Conservation (phyloP, 2,329 filamentous ascomycete species). For the Trichoderma sp. region DNA sequence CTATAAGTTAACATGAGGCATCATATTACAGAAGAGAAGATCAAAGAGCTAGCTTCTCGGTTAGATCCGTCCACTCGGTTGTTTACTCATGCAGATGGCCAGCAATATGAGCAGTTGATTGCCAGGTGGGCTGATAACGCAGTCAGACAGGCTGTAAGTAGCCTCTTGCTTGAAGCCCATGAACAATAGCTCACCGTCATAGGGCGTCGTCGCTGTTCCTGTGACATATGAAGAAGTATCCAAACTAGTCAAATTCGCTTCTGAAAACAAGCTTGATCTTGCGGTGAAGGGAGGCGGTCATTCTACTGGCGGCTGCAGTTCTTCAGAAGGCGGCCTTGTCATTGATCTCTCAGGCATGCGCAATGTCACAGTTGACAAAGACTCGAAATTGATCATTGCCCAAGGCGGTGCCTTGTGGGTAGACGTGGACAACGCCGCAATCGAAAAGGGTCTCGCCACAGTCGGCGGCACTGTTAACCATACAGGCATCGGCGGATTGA, state of each 20-base stretch:
- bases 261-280: slow-evolving; percentile 41
- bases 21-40: neutral
- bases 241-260: slow-evolving; percentile 25
- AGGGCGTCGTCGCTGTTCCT: slow-evolving; percentile 43
- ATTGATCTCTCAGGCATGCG: slow-evolving; percentile 53
- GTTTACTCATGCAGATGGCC: neutral
- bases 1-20: neutral
- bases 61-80: slow-evolving; percentile 2
- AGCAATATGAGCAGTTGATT: neutral
- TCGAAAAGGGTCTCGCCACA: slow-evolving; percentile 49
- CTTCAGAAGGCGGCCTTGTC: slow-evolving; percentile 49
- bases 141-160: slow-evolving; percentile 1
- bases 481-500: slow-evolving; percentile 58
- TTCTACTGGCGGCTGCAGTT: slow-evolving; percentile 49
- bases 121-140: slow-evolving; percentile 7
- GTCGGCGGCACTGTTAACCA: slow-evolving; percentile 62
- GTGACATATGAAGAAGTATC: slow-evolving; percentile 35
- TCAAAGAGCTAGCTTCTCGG: neutral
- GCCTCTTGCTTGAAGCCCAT: neutral
- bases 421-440: slow-evolving; percentile 51
- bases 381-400: slow-evolving; percentile 42
- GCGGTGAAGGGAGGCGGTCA: slow-evolving; percentile 55
- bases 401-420: slow-evolving; percentile 52
- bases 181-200: neutral
- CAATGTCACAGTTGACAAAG: slow-evolving; percentile 44